Evolutionary conservation across 2,329 filamentous ascomycete genomes (phyloP).

Genomic region (Penicillium sp.): DNA sequence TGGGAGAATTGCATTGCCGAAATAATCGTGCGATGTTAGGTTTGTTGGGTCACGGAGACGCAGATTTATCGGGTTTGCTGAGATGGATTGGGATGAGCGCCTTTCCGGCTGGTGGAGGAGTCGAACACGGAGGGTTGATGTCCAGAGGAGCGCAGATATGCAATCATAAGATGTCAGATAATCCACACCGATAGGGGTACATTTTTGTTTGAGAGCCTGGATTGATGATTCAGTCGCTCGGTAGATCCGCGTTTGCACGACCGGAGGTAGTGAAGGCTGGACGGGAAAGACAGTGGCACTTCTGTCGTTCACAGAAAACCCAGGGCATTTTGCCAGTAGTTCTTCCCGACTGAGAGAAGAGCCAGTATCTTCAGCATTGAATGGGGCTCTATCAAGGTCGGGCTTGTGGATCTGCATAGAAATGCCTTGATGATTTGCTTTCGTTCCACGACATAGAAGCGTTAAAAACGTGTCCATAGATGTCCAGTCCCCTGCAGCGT

Average conservation of each 20-base stretch:
- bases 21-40: conserved; percentile 21
- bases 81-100: conserved; percentile 7
- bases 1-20: conserved; percentile 24
- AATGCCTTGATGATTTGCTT: conserved; percentile 17
- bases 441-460: conserved; percentile 22
- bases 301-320: conserved; percentile 20
- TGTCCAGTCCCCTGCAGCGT: conserved; percentile 26
- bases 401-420: conserved; percentile 17
- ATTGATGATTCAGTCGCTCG: conserved; percentile 7
- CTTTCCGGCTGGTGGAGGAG: conserved; percentile 18
- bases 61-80: conserved; percentile 24
- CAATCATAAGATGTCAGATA: conserved; percentile 31
- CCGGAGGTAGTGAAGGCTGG: background rate
- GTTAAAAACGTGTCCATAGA: conserved; percentile 25
- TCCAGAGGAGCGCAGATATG: conserved; percentile 28
- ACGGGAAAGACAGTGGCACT: conserved; percentile 6
- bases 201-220: conserved; percentile 18
- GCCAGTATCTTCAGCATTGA: conserved; percentile 9
- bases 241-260: conserved; percentile 17
- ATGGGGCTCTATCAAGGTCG: conserved; percentile 22
- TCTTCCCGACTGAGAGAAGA: conserved; percentile 7
- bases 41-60: conserved; percentile 23
- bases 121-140: conserved; percentile 24
- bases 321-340: conserved; percentile 9
- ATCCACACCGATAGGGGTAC: conserved; percentile 14